These are phyloP conservation scores for Melanomma pulvis-pyrius DNA, from an alignment of 495 filamentous ascomycete species.

Conservation along the genomic window DNA sequence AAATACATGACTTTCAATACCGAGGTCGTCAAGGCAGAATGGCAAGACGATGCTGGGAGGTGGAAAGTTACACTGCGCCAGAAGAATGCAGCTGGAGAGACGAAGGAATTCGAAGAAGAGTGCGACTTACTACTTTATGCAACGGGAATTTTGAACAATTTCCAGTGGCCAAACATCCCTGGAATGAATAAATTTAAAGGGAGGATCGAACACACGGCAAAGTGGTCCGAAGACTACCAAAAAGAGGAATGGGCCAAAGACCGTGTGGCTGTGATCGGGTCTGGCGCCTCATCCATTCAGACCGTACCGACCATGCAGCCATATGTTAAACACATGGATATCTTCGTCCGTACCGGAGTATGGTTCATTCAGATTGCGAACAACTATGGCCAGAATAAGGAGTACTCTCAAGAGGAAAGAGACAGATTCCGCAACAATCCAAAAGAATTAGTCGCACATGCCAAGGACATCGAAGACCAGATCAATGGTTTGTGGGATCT, in stretches of 20 bases:
- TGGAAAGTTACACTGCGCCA: constrained; percentile 44
- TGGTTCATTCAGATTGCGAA: constrained; percentile 47
- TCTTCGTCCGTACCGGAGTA: constrained; percentile 46
- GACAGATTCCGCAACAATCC: constrained; percentile 43
- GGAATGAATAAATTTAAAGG: constrained; percentile 50
- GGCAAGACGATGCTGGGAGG: constrained; percentile 41
- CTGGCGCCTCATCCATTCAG: constrained; percentile 46
- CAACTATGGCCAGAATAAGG: constrained; percentile 41
- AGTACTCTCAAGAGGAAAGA: constrained; percentile 43
- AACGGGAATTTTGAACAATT: constrained; percentile 46
- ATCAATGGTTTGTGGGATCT: constrained; percentile 47
- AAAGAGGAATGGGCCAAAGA: constrained; percentile 58
- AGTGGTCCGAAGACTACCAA: constrained; percentile 55
- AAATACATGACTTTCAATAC: constrained; percentile 47
- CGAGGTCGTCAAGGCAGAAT: constrained; percentile 42
- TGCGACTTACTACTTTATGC: constrained; percentile 44
- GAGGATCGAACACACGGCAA: constrained; percentile 57
- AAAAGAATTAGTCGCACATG: constrained; percentile 42
- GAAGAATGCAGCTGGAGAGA: constrained; percentile 26
- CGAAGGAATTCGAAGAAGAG: constrained; percentile 38
- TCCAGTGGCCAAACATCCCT: constrained; percentile 44
- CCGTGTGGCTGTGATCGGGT: constrained; percentile 47
- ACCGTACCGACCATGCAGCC: constrained; percentile 49
- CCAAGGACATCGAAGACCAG: constrained; percentile 47
- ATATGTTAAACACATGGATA: constrained; percentile 43